These are phyloP conservation scores for Pseudogymnoascus sp. DNA, from an alignment of 2,329 filamentous ascomycete species.

Conservation along the genomic window DNA sequence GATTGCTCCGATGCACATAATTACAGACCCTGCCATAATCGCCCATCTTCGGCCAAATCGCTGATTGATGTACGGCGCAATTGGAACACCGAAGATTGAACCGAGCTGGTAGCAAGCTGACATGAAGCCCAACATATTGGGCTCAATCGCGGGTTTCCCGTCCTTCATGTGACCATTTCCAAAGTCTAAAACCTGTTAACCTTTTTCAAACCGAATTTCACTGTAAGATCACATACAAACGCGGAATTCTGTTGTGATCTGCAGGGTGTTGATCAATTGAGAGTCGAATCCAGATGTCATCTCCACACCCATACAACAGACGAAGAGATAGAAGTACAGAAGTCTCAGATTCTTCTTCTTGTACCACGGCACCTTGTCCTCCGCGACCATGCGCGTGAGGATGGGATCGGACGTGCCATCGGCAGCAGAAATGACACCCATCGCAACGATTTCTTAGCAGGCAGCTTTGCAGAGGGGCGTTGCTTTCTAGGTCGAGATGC, in stretches of 20 bases:
- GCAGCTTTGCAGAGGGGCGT: background rate
- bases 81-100: constrained; percentile 44
- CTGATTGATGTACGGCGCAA: constrained; percentile 44
- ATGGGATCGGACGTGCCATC: constrained; percentile 28
- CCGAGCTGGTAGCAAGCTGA: constrained; percentile 47
- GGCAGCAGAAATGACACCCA: background rate
- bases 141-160: constrained; percentile 21
- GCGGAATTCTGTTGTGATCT: constrained; percentile 21
- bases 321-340: constrained; percentile 34
- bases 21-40: constrained; percentile 45
- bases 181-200: constrained; percentile 13
- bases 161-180: background rate
- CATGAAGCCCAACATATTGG: constrained; percentile 37
- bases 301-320: constrained; percentile 45
- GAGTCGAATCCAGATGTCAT: constrained; percentile 48
- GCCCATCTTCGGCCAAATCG: constrained; percentile 41
- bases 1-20: constrained; percentile 47
- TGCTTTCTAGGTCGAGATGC: background rate
- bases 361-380: constrained; percentile 33
- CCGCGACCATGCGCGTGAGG: constrained; percentile 32
- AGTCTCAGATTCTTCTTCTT: constrained; percentile 30
- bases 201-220: background rate
- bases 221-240: background rate
- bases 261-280: constrained; percentile 38
- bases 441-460: constrained; percentile 5